Base-by-base conservation (phyloP, 1,284 basidiomycete species). In the Leccinum angustisporum region DNA sequence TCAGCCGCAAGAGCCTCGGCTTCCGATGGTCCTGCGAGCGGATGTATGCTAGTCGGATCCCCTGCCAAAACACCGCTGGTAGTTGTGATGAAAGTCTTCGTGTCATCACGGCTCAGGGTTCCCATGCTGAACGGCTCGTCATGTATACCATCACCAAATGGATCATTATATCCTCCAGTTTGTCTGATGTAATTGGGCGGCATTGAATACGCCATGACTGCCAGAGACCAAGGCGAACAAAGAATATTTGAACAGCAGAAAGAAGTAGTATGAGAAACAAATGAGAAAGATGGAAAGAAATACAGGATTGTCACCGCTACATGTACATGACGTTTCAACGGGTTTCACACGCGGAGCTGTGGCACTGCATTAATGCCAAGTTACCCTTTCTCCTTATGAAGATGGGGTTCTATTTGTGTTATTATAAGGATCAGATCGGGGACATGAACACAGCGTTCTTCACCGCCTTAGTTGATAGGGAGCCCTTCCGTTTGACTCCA, bases 401-500 rank as follows among this genome's bases (percentile, higher is more conserved):
- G 14, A 8, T 38, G 36, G 36, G 36, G 36, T 38, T 38, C 36
- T 18, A 46, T 21, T 21, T 46, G 18, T 46, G 43, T 46, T 2
- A 21, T 25, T 14, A 48, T 21, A 25, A 8, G 21, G 21, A 13
- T 25, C 46, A 48, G 21, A 21, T 14, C 6, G 8, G 14, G 48
- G 25, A 16, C 25, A 51, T 27, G 25, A 51, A 53, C 51, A 30
- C 27, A n/a, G 27, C n/a, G n/a, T 52, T 30, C 30, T 53, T 31
- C n/a, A 16, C 16, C 16, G 30, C 27, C 6, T 54, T 7, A 71
- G 43, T 34, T 58, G 53, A 77, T 72, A 16, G 71, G 59, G 34
- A 77, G 68, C 3, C 77, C 79, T 64, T 79, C 74, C 61, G 78
- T 78, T 61, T 77, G 72, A 54, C 71, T 70, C 80, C 80, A 81